phyloP scores from a whole-genome alignment of 257 asterid genomes.

The Vinca minor region DNA sequence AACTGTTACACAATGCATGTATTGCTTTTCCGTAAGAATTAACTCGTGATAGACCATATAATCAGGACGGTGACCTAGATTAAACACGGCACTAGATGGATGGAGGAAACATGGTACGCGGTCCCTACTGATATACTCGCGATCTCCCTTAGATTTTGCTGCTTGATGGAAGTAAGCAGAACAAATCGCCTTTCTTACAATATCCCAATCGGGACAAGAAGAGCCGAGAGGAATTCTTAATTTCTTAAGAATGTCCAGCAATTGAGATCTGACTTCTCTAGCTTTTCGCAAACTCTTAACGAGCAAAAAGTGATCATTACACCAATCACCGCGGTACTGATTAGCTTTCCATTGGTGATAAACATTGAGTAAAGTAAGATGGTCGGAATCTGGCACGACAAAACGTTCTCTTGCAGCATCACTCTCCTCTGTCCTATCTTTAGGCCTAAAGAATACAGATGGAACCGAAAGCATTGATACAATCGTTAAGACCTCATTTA shows the following conservation, averaged over 20 bases:
- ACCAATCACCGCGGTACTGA: conserved; percentile 80
- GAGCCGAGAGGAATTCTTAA: conserved; percentile 62
- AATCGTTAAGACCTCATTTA: conserved; percentile 77
- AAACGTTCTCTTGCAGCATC: conserved; percentile 85
- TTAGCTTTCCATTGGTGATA: conserved; percentile 73
- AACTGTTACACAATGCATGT: conserved; percentile 79
- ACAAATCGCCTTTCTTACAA: conserved; percentile 74
- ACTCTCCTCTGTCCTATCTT: conserved; percentile 87
- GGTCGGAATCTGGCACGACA: conserved; percentile 85
- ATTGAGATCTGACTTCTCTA: conserved; percentile 80
- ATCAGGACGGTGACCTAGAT: conserved; percentile 79
- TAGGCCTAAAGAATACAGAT: conserved; percentile 82
- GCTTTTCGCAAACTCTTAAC: conserved; percentile 84
- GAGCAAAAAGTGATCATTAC: conserved; percentile 69
- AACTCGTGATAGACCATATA: conserved; percentile 79
- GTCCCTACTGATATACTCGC: conserved; percentile 60
- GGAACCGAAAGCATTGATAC: conserved; percentile 96
- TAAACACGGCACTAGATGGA: conserved; percentile 77
- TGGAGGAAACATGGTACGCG: conserved; percentile 92
- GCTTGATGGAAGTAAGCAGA: conserved; percentile 59
- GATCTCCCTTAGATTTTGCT: conserved; percentile 40
- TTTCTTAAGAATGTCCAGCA: conserved; percentile 56
- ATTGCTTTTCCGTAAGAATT: conserved; percentile 63
- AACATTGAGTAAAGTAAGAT: conserved; percentile 69
- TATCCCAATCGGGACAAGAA: conserved; percentile 64